A percentile compares a stretch with the other conserved stretches of the same genome.
Conservation (phyloP, 768 basidiomycete species). For the Boletus rubropictus region DNA sequence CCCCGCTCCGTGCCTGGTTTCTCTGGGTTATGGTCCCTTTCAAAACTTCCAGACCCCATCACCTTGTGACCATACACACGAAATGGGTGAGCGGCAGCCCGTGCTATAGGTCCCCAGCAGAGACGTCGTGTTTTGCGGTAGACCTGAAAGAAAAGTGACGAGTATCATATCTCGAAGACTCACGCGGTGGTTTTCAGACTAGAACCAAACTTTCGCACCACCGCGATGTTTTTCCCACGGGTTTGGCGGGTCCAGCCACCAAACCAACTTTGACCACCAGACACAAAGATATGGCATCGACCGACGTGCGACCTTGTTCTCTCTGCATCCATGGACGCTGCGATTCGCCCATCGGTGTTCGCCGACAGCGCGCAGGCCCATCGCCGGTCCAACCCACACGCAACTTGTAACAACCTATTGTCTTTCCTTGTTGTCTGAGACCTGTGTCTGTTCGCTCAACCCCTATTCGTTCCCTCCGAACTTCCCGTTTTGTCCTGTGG, state of each 20-base stretch:
- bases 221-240: no score
- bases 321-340: background rate
- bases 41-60: background rate
- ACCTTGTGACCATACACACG: no score
- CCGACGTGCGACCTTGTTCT: background rate
- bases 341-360: background rate
- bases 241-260: no score
- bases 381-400: background rate
- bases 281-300: background rate
- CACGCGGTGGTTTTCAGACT: no score
- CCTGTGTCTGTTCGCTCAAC: background rate
- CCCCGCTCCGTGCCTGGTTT: no score
- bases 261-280: background rate
- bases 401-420: slow-evolving; percentile 1
- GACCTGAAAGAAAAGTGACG: no score
- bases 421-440: slow-evolving; percentile 3
- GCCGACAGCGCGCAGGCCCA: background rate
- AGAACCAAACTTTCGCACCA: no score
- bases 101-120: no score
- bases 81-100: no score
- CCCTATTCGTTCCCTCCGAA: background rate
- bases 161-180: no score
- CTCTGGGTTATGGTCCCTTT: background rate
- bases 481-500: slow-evolving; percentile 1
- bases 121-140: no score